Percentiles rank a stretch among this genome's conserved stretches.
Evolutionary conservation across 2,329 filamentous ascomycete genomes (phyloP).

Genomic region (Emmonsia crescens): DNA sequence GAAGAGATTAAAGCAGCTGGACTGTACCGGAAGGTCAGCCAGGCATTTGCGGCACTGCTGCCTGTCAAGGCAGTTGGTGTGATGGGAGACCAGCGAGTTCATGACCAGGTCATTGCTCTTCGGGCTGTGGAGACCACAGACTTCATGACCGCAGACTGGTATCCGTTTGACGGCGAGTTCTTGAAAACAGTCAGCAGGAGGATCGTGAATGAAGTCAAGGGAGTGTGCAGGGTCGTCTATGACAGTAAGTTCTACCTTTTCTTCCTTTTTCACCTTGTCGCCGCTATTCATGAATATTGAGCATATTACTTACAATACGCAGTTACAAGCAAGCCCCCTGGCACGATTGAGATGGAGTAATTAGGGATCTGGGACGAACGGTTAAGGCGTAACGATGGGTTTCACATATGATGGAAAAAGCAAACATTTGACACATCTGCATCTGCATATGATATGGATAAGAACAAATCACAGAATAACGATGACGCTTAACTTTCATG

Average conservation of each 20-base stretch:
- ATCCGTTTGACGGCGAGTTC: slow-evolving; percentile 53
- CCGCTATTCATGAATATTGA: not conserved
- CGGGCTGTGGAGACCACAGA: slow-evolving; percentile 53
- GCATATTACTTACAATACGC: not conserved
- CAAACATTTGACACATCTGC: not conserved
- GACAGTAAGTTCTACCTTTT: slow-evolving; percentile 23
- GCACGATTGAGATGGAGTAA: slow-evolving; percentile 63
- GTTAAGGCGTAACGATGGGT: not conserved
- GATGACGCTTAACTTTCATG: not conserved
- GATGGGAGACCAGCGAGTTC: slow-evolving; percentile 54
- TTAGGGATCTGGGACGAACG: not conserved
- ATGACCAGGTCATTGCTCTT: slow-evolving; percentile 50
- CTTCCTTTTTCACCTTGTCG: not conserved
- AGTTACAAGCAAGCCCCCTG: slow-evolving; percentile 53
- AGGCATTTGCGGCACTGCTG: slow-evolving; percentile 59
- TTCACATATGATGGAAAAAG: not conserved
- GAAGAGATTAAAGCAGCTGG: slow-evolving; percentile 35
- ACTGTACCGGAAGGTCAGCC: slow-evolving; percentile 48
- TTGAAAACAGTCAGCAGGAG: slow-evolving; percentile 53
- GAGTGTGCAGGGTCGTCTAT: slow-evolving; percentile 54
- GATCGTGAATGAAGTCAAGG: slow-evolving; percentile 66
- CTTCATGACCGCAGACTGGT: slow-evolving; percentile 67
- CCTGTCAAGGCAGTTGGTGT: slow-evolving; percentile 51
- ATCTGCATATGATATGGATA: not conserved
- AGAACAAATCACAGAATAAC: not conserved